Conservation (phyloP, 2,329 filamentous ascomycete genomes). For the Phaeosphaeriaceae sp. region DNA sequence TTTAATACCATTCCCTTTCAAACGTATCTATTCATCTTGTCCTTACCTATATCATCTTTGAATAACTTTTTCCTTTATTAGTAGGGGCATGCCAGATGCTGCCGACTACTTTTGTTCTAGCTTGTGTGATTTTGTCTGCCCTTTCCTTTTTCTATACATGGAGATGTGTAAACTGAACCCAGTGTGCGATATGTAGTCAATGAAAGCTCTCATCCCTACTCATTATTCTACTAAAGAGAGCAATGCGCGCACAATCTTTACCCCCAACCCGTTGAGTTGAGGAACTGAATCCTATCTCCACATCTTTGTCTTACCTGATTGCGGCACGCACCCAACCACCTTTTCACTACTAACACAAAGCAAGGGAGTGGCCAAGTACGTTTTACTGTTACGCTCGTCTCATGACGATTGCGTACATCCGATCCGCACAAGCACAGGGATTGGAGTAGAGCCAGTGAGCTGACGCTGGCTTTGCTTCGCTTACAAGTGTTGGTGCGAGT, state of each 20-base stretch:
- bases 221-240: background rate
- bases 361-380: background rate
- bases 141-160: background rate
- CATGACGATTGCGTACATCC: background rate
- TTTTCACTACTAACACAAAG: background rate
- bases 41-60: background rate
- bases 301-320: background rate
- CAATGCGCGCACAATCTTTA: background rate
- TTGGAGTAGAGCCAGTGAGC: background rate
- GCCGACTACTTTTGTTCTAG: too few relatives aligned
- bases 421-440: background rate
- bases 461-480: background rate
- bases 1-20: conserved; percentile 9
- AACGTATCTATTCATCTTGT: conserved; percentile 9
- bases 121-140: background rate
- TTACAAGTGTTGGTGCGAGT: background rate
- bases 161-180: conserved; percentile 1
- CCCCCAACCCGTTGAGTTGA: too few relatives aligned
- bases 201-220: background rate
- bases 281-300: background rate
- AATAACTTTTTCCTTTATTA: background rate
- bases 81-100: background rate
- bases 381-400: background rate
- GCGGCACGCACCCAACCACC: background rate
- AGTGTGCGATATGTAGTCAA: background rate